Evolutionary conservation across 108 stramenopile species (phyloP), one percentile per base, ranked within the genome.

Genomic region (Nannochloropsis oceanica): DNA sequence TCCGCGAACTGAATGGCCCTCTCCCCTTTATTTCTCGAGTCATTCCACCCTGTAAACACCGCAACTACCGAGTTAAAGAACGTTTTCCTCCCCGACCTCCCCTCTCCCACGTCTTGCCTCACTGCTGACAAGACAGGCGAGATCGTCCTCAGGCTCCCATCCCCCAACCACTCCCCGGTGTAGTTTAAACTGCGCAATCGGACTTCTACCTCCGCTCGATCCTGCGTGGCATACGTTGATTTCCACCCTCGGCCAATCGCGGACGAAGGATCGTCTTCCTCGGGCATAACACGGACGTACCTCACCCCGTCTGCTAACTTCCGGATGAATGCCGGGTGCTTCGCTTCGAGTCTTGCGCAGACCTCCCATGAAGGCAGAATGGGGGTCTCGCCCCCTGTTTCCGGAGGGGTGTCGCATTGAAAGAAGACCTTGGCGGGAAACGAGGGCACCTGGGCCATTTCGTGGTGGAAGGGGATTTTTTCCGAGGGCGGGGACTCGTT

Each of bases 401-500:
- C 86, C 24, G 94, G 83, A 25, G 95, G 93, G 22, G 84, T 43
- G 44, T 94, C 93, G 87, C 95, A 95, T 81, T 92, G 94, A 88
- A 95, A 94, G 85, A 93, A 93, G 22, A 95, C 46, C 43, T 94
- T 93, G 80, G 86, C 86, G 13, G 95, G 95, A 43, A 93, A 93
- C 84, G 93, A 91, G 44, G 89, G 87, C 44, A 91, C 89, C 87
- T 95, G 94, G 12, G 94, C 93, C 26, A 95, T 88, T 73, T 95
- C 95, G 80, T 95, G 95, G 87, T 95, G 95, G 85, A 94, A 94
- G 0, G 95, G 93, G 80, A 94, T 95, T 42, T 91, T 92, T 82
- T 94, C 91, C 80, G 93, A 90, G 14, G 93, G 92, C 42, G 93
- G 93, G 18, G 92, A 91, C 43, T 95, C 94, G 84, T 95, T 94